Evolutionary conservation across 495 filamentous ascomycete species (phyloP).

Genomic region (Sphaerosporella brunnea): DNA sequence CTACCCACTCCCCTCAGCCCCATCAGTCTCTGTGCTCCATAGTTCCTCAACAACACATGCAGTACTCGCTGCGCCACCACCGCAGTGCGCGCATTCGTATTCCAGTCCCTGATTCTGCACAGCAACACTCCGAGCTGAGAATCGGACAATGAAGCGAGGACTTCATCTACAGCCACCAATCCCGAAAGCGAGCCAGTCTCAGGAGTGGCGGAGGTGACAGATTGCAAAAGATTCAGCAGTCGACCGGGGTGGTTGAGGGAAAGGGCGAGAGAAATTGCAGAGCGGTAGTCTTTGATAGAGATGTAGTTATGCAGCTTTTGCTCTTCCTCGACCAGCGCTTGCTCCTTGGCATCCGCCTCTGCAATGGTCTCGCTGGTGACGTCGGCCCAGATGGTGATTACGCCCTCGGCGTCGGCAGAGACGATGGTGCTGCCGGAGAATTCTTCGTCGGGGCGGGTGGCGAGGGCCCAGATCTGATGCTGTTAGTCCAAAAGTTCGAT

Average conservation of each 20-base stretch:
- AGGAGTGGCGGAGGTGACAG: slow-evolving; percentile 47
- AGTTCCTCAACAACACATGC: slow-evolving; percentile 54
- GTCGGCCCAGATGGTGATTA: slow-evolving; percentile 88
- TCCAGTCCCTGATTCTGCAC: slow-evolving; percentile 76
- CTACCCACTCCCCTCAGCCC: slow-evolving; percentile 51
- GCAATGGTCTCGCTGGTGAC: slow-evolving; percentile 66
- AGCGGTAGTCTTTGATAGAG: slow-evolving; percentile 63
- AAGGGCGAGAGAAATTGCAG: slow-evolving; percentile 80
- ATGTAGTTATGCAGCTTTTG: slow-evolving; percentile 87
- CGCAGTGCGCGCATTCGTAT: slow-evolving; percentile 80
- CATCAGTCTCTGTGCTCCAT: slow-evolving; percentile 56
- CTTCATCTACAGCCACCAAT: slow-evolving; percentile 61
- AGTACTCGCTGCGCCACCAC: slow-evolving; percentile 74
- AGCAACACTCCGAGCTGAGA: slow-evolving; percentile 69
- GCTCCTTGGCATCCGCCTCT: slow-evolving; percentile 47
- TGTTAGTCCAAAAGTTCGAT: background rate
- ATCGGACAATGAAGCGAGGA: slow-evolving; percentile 58
- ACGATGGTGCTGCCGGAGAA: slow-evolving; percentile 35
- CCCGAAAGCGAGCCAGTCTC: slow-evolving; percentile 53
- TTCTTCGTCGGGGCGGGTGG: slow-evolving; percentile 29
- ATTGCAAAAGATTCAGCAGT: slow-evolving; percentile 59
- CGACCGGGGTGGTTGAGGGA: slow-evolving; percentile 82
- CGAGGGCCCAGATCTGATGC: slow-evolving; percentile 31
- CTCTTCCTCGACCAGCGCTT: slow-evolving; percentile 74
- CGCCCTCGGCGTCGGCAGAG: slow-evolving; percentile 76